These are phyloP conservation scores for Fusarium praegraminearum DNA, from an alignment of 2,329 filamentous ascomycete genomes.

Conservation along the genomic window DNA sequence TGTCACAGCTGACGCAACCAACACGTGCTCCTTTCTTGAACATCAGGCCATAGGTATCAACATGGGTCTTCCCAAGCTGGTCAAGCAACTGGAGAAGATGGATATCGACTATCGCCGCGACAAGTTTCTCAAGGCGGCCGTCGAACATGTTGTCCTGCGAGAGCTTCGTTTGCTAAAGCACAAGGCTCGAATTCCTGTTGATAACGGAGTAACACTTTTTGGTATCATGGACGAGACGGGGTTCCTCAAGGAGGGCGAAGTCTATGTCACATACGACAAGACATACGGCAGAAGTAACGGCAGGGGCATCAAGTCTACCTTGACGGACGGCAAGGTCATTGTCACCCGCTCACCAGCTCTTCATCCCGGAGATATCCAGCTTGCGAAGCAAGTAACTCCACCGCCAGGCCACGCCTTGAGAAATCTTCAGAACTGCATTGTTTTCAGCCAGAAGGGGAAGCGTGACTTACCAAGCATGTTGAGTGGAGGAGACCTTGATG, in stretches of 20 bases:
- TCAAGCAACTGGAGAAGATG: conserved; percentile 68
- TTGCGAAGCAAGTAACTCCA: conserved; percentile 72
- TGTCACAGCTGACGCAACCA: conserved; percentile 68
- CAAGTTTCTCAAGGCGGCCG: conserved; percentile 74
- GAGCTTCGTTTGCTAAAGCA: conserved; percentile 82
- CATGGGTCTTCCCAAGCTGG: conserved; percentile 71
- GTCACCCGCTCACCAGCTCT: conserved; percentile 85
- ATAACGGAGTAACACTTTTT: conserved; percentile 79
- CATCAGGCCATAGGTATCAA: conserved; percentile 70
- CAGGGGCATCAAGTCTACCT: conserved; percentile 45
- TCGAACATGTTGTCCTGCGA: conserved; percentile 77
- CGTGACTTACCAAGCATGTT: conserved; percentile 84
- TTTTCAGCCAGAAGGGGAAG: conserved; percentile 77
- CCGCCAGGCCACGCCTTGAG: conserved; percentile 69
- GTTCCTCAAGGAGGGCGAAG: conserved; percentile 72
- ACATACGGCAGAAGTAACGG: conserved; percentile 35
- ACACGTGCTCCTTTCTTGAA: conserved; percentile 75
- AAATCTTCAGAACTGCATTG: conserved; percentile 77
- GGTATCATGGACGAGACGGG: conserved; percentile 87
- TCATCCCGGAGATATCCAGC: conserved; percentile 83
- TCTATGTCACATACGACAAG: conserved; percentile 72
- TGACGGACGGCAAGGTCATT: conserved; percentile 62
- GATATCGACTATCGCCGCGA: conserved; percentile 76
- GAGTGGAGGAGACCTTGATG: conserved; percentile 85
- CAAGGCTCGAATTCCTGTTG: conserved; percentile 78